phyloP scores from a whole-genome alignment of 2,329 filamentous ascomycete species.

The Fusarium redolens region DNA sequence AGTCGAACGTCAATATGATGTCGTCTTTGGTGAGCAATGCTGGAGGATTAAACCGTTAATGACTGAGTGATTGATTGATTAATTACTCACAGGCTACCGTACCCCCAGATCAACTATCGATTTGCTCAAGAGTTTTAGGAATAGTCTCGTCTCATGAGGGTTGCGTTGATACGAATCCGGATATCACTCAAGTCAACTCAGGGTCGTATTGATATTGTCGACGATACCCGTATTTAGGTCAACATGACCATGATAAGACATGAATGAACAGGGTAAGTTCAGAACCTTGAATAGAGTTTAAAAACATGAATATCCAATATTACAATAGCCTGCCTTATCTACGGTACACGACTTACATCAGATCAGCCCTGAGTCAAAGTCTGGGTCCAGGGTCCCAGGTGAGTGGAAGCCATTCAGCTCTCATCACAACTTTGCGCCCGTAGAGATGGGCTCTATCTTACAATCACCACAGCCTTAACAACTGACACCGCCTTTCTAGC shows the following conservation, averaged over 20 bases:
- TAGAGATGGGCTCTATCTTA: neutral
- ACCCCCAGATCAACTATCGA: conserved; percentile 27
- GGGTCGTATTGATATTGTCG: neutral
- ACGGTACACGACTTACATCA: conserved; percentile 23
- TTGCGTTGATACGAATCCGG: conserved; percentile 25
- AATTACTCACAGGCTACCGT: conserved; percentile 5
- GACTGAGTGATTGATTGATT: neutral
- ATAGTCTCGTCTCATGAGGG: conserved; percentile 18
- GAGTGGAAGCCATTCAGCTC: conserved; percentile 5
- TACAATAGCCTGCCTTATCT: neutral
- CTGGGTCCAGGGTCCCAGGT: conserved; percentile 3
- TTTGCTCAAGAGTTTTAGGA: conserved; percentile 8
- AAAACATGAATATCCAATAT: neutral
- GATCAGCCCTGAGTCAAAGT: conserved; percentile 19
- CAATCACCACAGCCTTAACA: neutral
- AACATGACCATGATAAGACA: conserved; percentile 2
- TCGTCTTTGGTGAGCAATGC: conserved; percentile 8
- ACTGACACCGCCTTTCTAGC: neutral
- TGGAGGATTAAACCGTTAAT: neutral
- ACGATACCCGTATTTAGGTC: neutral
- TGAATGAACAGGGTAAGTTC: neutral
- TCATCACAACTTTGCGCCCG: conserved; percentile 18
- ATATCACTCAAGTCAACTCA: conserved; percentile 2
- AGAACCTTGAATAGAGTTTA: neutral
- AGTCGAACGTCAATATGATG: conserved; percentile 35